These are phyloP conservation scores for Schwanniomyces occidentalis DNA, from an alignment of 805 yeast genomes.

Conservation along the genomic window DNA sequence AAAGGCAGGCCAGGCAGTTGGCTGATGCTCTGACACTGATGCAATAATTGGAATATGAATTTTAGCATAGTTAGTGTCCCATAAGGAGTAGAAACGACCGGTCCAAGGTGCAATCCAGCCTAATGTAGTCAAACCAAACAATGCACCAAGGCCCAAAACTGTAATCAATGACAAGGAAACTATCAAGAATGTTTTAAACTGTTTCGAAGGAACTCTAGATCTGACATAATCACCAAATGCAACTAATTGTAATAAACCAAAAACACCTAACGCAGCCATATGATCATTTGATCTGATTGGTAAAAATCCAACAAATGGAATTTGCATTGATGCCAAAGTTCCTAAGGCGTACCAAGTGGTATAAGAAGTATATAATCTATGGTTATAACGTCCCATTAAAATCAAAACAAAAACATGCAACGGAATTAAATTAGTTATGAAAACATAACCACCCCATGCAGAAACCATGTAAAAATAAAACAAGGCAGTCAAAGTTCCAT, in stretches of 20 bases:
- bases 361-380: conserved; percentile 83
- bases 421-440: conserved; percentile 96
- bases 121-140: conserved; percentile 78
- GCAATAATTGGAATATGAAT: conserved; percentile 98
- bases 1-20: conserved; percentile 99
- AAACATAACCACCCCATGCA: conserved; percentile 99
- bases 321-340: conserved; percentile 98
- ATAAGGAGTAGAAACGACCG: conserved; percentile 95
- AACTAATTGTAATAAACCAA: conserved; percentile 90
- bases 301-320: conserved; percentile 96
- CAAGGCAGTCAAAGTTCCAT: conserved; percentile 79
- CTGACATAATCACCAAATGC: conserved; percentile 83
- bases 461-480: conserved; percentile 98
- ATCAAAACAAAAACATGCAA: conserved; percentile 88
- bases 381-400: conserved; percentile 91
- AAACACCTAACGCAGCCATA: conserved; percentile 97
- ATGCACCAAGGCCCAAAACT: conserved; percentile 64
- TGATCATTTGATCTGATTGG: conserved; percentile 98
- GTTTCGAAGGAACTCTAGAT: conserved; percentile 65
- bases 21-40: conserved; percentile 98
- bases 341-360: conserved; percentile 97
- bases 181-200: conserved; percentile 68
- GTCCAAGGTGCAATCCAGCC: conserved; percentile 99
- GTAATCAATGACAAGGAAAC: conserved; percentile 60
- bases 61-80: conserved; percentile 98